These are phyloP conservation scores for Metahyphopichia silvanorum DNA, from an alignment of 805 yeast genomes.

Conservation along the genomic window DNA sequence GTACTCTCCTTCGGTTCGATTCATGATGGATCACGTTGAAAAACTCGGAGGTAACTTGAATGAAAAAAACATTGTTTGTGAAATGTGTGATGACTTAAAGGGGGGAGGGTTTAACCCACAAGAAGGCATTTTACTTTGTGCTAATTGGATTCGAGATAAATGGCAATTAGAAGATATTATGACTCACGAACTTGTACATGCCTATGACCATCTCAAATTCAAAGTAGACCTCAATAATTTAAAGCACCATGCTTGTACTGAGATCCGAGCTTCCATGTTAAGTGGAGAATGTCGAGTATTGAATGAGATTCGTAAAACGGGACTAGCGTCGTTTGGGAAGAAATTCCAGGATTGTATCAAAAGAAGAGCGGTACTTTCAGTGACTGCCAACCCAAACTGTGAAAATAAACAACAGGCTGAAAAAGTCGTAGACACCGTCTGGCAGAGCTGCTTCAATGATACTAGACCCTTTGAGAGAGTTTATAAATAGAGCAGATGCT, in stretches of 20 bases:
- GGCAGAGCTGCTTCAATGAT: slow-evolving; percentile 90
- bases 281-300: slow-evolving; percentile 94
- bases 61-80: slow-evolving; percentile 64
- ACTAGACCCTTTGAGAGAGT: slow-evolving; percentile 95
- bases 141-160: slow-evolving; percentile 69
- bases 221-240: slow-evolving; percentile 81
- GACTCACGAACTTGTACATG: slow-evolving; percentile 91
- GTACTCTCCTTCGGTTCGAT: slow-evolving; percentile 80
- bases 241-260: slow-evolving; percentile 95
- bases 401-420: slow-evolving; percentile 69
- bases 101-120: slow-evolving; percentile 95
- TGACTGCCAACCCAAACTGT: slow-evolving; percentile 83
- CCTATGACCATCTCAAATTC: slow-evolving; percentile 86
- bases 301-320: slow-evolving; percentile 69
- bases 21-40: slow-evolving; percentile 80
- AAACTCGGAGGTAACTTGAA: slow-evolving; percentile 53
- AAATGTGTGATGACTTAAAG: slow-evolving; percentile 72
- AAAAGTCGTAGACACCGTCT: slow-evolving; percentile 78
- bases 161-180: slow-evolving; percentile 88
- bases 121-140: slow-evolving; percentile 80
- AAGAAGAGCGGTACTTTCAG: slow-evolving; percentile 84
- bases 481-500: slow-evolving; percentile 47
- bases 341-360: slow-evolving; percentile 92
- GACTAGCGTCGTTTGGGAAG: slow-evolving; percentile 53
- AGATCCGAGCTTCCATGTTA: slow-evolving; percentile 86